Conservation (phyloP, 345 rosid species). For the Bruguiera sexangula region DNA sequence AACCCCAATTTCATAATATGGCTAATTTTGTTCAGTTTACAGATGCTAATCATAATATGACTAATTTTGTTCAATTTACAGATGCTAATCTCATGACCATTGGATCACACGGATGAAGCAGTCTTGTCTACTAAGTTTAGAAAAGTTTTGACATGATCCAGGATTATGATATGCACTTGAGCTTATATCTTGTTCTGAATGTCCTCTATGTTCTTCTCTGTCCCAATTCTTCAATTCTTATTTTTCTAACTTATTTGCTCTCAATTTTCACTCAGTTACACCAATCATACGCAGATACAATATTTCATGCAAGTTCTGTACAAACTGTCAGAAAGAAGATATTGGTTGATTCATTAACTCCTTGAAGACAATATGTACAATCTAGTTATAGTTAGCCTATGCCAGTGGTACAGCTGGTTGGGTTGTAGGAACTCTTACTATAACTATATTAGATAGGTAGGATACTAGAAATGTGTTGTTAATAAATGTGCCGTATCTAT, state of each 20-base stretch:
- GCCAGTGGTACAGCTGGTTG: background rate
- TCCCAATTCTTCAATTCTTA: slow-evolving; percentile 27
- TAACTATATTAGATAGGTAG: too few species aligned
- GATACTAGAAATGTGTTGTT: too few species aligned
- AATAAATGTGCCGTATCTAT: too few species aligned
- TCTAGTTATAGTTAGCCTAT: background rate
- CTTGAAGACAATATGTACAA: background rate
- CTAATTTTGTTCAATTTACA: background rate
- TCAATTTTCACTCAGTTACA: background rate
- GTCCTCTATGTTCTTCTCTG: slow-evolving; percentile 39
- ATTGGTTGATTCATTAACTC: background rate
- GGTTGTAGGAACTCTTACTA: background rate
- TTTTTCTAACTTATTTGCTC: background rate
- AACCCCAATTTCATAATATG: background rate
- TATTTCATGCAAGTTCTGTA: background rate
- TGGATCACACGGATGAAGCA: too few species aligned
- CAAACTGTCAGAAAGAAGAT: too few species aligned
- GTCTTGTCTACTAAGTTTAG: background rate
- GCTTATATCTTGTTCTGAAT: slow-evolving; percentile 39
- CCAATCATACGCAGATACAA: background rate
- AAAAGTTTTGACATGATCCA: background rate
- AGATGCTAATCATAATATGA: background rate
- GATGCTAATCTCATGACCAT: background rate
- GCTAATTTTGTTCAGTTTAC: background rate
- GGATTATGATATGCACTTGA: background rate